Conservation (phyloP, 257 asterid genomes). For the Jaltomata sinuosa region DNA sequence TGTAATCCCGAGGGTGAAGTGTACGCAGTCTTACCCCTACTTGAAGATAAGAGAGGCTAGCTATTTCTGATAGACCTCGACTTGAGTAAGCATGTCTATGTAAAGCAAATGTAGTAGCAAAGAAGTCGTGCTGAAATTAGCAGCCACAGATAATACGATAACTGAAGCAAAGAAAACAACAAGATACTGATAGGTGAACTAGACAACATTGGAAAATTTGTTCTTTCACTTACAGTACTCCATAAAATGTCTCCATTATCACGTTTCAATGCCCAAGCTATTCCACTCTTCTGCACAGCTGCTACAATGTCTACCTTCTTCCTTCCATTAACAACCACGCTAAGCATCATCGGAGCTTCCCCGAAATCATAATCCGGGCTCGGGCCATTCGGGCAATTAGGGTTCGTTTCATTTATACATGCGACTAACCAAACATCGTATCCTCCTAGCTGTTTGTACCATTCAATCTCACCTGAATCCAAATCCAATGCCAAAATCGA, state of each 20-base stretch:
- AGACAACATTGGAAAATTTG: too few relatives aligned
- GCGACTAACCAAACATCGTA: conserved; percentile 40
- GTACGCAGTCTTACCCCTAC: too few relatives aligned
- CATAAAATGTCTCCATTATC: conserved; percentile 30
- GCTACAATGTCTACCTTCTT: conserved; percentile 18
- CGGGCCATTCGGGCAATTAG: conserved; percentile 42
- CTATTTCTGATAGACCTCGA: too few relatives aligned
- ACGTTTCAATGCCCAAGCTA: conserved; percentile 38
- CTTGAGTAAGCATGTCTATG: too few relatives aligned
- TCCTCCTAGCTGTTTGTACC: conserved; percentile 49
- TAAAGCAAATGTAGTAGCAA: too few relatives aligned
- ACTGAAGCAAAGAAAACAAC: too few relatives aligned
- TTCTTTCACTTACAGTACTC: conserved; percentile 26
- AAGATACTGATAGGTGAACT: too few relatives aligned
- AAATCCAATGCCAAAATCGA: conserved; percentile 34
- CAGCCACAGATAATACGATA: too few relatives aligned
- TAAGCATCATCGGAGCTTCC: conserved; percentile 48
- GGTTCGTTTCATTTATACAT: conserved; percentile 16
- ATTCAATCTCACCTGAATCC: conserved; percentile 26
- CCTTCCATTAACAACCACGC: not conserved
- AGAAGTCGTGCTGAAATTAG: too few relatives aligned
- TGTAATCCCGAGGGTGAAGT: too few relatives aligned
- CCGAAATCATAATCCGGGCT: conserved; percentile 44
- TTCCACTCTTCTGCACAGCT: conserved; percentile 51
- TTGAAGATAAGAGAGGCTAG: too few relatives aligned